A percentile compares a stretch with the other conserved stretches of the same genome.
Conservation (phyloP, 2,329 filamentous ascomycete genomes). For the Clonostachys sp. region DNA sequence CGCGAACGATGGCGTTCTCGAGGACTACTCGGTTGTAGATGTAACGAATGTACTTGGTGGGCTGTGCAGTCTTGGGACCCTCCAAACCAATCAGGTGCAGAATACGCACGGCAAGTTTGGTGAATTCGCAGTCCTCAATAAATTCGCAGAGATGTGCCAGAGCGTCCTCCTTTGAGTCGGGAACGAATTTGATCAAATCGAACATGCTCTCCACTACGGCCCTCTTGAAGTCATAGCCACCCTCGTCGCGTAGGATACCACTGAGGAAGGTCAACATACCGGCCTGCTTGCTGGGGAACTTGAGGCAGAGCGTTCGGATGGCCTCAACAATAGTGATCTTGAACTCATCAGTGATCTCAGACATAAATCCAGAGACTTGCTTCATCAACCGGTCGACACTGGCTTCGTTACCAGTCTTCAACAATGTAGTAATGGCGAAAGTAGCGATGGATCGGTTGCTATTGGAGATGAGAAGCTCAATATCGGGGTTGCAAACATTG, state of each 20-base stretch:
- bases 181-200: conserved; percentile 97
- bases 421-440: conserved; percentile 94
- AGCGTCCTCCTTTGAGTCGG: conserved; percentile 76
- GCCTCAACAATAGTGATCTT: conserved; percentile 99
- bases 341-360: conserved; percentile 98
- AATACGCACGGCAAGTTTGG: conserved; percentile 92
- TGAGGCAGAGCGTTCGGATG: conserved; percentile 91
- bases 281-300: conserved; percentile 97
- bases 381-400: conserved; percentile 98
- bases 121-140: conserved; percentile 99
- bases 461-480: conserved; percentile 94
- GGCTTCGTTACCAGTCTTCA: conserved; percentile 97
- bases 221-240: conserved; percentile 97
- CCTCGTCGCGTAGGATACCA: conserved; percentile 93
- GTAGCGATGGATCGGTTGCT: conserved; percentile 96
- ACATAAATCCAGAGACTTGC: conserved; percentile 97
- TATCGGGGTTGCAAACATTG: conserved; percentile 91
- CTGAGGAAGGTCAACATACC: conserved; percentile 97
- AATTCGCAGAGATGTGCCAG: conserved; percentile 97
- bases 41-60: conserved; percentile 98
- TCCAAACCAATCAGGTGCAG: conserved; percentile 91
- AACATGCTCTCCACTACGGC: conserved; percentile 99
- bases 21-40: conserved; percentile 98
- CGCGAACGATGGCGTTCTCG: conserved; percentile 93
- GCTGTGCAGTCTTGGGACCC: conserved; percentile 90